Base-by-base conservation (phyloP, 2,329 filamentous ascomycete species). In the Colletotrichum trifolii region DNA sequence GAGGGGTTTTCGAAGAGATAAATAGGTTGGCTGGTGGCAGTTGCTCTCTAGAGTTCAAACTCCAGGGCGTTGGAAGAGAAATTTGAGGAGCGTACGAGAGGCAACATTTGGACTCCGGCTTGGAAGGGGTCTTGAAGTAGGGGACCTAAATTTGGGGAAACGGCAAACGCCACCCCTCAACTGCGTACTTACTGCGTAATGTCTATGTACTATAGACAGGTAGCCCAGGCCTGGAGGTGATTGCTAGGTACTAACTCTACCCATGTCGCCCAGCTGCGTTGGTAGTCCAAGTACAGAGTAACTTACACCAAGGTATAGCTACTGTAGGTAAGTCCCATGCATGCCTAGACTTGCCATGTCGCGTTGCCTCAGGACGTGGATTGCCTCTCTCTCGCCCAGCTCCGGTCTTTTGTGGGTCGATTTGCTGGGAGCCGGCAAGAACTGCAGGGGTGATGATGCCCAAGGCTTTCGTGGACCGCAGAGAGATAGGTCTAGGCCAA, bases 121-220 rank as follows among this genome's bases (percentile, higher is more conserved):
- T 34, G 45, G 39, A 25, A 40, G 25, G 58, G 39, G 17, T 54
- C 25, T 42, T 47, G 52, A 25, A 25, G 25, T 25, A 35, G 40
- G 47, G 12, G 38, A 36, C 40, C 62, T 53, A 15, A 52, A 43
- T 52, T 38, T 42, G 58, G 52, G 52, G 40, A 43, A 42, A 43
- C 48, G 11, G 9, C 45, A 52, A 60, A 50, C 50, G 45, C 40
- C 50, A 56, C 52, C 40, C 40, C 47, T 65, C 58, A 62, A 36
- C 17, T 42, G 45, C 35, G 25, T 15, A 33, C 17, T 15, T 15
- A 11, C 43, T 46, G 15, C 43, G 9, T 17, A 15, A 15, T n/a
- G n/a, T n/a, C n/a, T n/a, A n/a, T n/a, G 15, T 17, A 17, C 17
- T 17, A 17, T 17, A 25, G 25, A 25, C 25, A 25, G 25, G 25